Percentiles rank a stretch among this genome's conserved stretches.
Conservation (phyloP, 305 asterid genomes). For the Fraxinus angustifolia region DNA sequence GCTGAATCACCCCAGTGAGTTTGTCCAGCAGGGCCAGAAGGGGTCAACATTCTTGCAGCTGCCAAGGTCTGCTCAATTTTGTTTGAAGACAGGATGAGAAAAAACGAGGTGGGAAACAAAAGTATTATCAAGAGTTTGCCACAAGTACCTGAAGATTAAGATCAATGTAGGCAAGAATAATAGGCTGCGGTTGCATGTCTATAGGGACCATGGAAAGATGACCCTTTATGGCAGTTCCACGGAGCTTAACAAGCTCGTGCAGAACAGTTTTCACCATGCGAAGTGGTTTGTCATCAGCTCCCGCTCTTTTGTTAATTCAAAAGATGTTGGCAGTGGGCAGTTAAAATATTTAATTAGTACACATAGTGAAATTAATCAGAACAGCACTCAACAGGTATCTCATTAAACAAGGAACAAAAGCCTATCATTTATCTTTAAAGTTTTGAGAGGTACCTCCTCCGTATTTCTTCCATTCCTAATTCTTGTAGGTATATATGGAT, state of each 20-base stretch:
- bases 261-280: slow-evolving; percentile 99
- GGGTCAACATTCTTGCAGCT: slow-evolving; percentile 99
- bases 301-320: slow-evolving; percentile 60
- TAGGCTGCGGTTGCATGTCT: slow-evolving; percentile 97
- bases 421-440: background rate
- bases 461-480: slow-evolving; percentile 95
- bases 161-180: slow-evolving; percentile 96
- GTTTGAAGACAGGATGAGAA: slow-evolving; percentile 20
- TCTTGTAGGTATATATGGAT: slow-evolving; percentile 96
- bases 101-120: background rate
- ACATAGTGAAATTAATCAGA: background rate
- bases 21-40: slow-evolving; percentile 92
- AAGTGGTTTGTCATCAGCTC: slow-evolving; percentile 98
- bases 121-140: slow-evolving; percentile 9
- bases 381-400: background rate
- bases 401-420: slow-evolving; percentile 15
- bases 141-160: slow-evolving; percentile 89
- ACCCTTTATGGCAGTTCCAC: slow-evolving; percentile 98
- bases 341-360: slow-evolving; percentile 10
- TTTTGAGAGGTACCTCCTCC: slow-evolving; percentile 65
- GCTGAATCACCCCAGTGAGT: slow-evolving; percentile 96
- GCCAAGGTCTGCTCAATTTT: slow-evolving; percentile 76
- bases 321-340: background rate
- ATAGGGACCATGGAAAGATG: slow-evolving; percentile 98
- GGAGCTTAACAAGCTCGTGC: slow-evolving; percentile 98